phyloP scores from a whole-genome alignment of 768 basidiomycete species.

The Chalciporus pseudorubinellus region DNA sequence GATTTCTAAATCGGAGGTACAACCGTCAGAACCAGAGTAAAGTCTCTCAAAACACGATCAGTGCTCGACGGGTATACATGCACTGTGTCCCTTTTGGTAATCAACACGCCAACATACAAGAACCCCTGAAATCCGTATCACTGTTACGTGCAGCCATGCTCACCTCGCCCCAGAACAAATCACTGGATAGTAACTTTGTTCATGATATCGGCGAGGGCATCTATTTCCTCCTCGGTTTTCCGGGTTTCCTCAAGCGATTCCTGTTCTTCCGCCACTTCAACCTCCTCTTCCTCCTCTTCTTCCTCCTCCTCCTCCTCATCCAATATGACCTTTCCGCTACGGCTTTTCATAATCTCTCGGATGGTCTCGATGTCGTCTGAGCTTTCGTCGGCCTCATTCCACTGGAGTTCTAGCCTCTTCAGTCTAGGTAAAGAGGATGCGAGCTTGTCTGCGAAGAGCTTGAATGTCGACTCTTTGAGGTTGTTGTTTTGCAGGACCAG shows the following conservation, averaged over 20 bases:
- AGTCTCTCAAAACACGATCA: not conserved
- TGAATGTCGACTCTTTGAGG: constrained; percentile 66
- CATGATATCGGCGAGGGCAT: constrained; percentile 64
- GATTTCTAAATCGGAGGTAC: not conserved
- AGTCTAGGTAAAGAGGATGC: constrained; percentile 54
- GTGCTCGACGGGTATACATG: constrained; percentile 25
- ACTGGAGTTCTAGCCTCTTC: constrained; percentile 78
- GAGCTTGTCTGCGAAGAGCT: constrained; percentile 65
- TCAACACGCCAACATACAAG: not conserved
- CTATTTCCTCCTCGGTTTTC: constrained; percentile 38
- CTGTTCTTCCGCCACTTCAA: constrained; percentile 20
- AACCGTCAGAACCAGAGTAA: not conserved
- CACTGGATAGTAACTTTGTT: constrained; percentile 56
- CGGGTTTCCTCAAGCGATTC: constrained; percentile 23
- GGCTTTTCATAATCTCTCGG: constrained; percentile 51
- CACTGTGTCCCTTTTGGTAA: not conserved
- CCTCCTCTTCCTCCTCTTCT: constrained; percentile 52
- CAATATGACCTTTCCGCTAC: constrained; percentile 64
- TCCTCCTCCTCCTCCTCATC: constrained; percentile 87
- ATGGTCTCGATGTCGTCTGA: constrained; percentile 53
- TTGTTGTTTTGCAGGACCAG: constrained; percentile 93
- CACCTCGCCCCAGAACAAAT: constrained; percentile 10
- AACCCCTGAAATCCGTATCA: constrained; percentile 1
- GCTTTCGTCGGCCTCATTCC: constrained; percentile 84
- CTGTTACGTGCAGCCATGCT: not conserved